A percentile compares a stretch with the other conserved stretches of the same genome.
phyloP scores from a whole-genome alignment of 441 rosid species.

The Gossypium schwendimanii region DNA sequence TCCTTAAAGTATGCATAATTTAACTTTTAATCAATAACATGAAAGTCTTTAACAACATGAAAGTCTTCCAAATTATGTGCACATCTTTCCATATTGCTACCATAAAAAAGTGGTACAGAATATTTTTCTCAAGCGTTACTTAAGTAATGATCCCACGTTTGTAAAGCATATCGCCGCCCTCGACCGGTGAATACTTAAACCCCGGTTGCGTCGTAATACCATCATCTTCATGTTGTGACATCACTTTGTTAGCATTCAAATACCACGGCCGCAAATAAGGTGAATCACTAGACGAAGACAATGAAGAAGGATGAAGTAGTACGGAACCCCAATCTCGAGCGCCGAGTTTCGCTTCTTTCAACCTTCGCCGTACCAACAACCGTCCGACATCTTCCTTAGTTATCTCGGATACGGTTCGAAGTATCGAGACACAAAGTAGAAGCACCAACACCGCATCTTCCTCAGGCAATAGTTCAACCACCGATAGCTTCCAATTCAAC shows the following conservation, averaged over 20 bases:
- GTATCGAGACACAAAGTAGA: slow-evolving; percentile 51
- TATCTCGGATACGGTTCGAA: slow-evolving; percentile 56
- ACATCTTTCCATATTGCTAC: background rate
- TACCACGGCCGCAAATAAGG: slow-evolving; percentile 65
- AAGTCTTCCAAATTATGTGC: background rate
- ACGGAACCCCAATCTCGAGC: slow-evolving; percentile 77
- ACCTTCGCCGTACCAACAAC: slow-evolving; percentile 51
- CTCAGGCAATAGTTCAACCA: slow-evolving; percentile 56
- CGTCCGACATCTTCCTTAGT: slow-evolving; percentile 61
- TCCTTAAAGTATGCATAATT: too few species aligned
- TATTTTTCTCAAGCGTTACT: slow-evolving; percentile 4
- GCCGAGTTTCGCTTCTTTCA: slow-evolving; percentile 61
- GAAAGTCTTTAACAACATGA: background rate
- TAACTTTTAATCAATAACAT: too few species aligned
- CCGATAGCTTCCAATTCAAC: slow-evolving; percentile 67
- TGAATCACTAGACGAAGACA: slow-evolving; percentile 21
- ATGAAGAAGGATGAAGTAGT: slow-evolving; percentile 33
- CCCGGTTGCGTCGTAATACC: slow-evolving; percentile 40
- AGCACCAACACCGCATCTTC: slow-evolving; percentile 66
- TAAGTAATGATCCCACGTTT: slow-evolving; percentile 48
- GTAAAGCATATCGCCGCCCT: slow-evolving; percentile 72
- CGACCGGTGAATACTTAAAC: slow-evolving; percentile 38
- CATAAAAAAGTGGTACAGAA: background rate
- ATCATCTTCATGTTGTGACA: slow-evolving; percentile 29
- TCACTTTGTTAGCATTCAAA: slow-evolving; percentile 44